Conservation (phyloP, 2,329 filamentous ascomycete species). For the Aspergillus sojae region DNA sequence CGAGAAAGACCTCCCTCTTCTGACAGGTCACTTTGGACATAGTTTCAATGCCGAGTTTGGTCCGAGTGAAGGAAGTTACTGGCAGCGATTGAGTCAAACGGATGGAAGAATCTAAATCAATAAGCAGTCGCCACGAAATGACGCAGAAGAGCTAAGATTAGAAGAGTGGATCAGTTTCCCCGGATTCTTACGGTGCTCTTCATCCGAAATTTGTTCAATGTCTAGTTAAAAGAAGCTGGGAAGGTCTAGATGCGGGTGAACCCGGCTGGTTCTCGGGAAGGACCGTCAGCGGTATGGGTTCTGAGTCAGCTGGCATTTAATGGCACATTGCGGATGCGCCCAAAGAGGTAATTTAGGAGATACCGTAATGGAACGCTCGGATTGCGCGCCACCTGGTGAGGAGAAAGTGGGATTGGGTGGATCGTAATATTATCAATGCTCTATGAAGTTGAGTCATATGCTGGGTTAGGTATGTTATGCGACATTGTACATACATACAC, state of each 20-base stretch:
- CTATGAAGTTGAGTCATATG: neutral
- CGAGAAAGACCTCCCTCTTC: neutral
- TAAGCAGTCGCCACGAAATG: neutral
- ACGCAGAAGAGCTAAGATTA: neutral
- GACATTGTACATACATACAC: neutral
- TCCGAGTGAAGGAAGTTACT: neutral
- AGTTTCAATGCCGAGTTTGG: neutral
- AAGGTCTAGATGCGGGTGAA: constrained; percentile 14
- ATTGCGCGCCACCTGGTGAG: neutral
- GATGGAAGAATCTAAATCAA: neutral
- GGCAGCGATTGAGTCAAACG: too few relatives aligned
- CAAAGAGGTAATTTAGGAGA: too few relatives aligned
- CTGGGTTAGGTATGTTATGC: neutral
- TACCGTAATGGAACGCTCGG: neutral
- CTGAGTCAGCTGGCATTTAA: constrained; percentile 8
- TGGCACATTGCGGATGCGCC: neutral
- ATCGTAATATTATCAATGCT: too few relatives aligned
- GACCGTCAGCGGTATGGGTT: constrained; percentile 4
- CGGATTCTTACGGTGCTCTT: constrained; percentile 12
- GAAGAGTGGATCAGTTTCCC: constrained; percentile 14
- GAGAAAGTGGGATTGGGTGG: too few relatives aligned
- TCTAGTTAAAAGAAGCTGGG: neutral
- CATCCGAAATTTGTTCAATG: neutral
- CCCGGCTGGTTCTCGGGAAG: constrained; percentile 12
- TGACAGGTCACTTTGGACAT: neutral